Conservation (phyloP, 768 basidiomycete genomes). For the Fomitopsis serialis region DNA sequence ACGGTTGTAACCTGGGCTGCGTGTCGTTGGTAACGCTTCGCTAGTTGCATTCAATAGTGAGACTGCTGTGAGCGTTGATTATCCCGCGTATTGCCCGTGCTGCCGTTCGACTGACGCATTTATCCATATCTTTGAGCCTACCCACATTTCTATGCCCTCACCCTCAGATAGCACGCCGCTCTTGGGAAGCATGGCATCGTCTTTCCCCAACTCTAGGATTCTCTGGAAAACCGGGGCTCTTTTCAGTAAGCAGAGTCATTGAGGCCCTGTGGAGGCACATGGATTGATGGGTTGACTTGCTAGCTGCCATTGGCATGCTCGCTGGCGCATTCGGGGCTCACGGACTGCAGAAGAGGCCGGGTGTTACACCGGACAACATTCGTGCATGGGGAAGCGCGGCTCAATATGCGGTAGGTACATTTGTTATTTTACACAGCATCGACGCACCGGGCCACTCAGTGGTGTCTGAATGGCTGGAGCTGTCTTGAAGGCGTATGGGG, state of each 20-base stretch:
- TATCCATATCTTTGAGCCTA: not conserved
- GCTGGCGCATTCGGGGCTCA: conserved; percentile 70
- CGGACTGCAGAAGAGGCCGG: conserved; percentile 42
- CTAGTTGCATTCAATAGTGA: too few species aligned
- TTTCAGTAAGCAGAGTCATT: conserved; percentile 13
- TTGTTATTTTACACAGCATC: not conserved
- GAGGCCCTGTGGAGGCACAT: not conserved
- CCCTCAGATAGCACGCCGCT: conserved; percentile 21
- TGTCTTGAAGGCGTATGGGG: too few species aligned
- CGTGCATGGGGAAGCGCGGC: conserved; percentile 61
- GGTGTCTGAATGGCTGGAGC: too few species aligned
- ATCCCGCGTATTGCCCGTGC: too few species aligned
- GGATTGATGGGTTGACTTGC: not conserved
- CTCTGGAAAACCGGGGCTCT: conserved; percentile 24
- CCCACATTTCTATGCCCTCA: conserved; percentile 15
- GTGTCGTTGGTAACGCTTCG: too few species aligned
- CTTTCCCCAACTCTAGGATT: conserved; percentile 11
- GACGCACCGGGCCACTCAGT: too few species aligned
- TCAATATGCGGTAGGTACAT: conserved; percentile 49
- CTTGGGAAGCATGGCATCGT: conserved; percentile 9
- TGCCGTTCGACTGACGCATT: too few species aligned
- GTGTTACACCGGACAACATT: conserved; percentile 46
- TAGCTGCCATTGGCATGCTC: conserved; percentile 46
- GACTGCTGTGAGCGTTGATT: too few species aligned
- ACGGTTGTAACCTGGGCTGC: too few species aligned